These are phyloP conservation scores for Aspergillus sojae DNA, from an alignment of 2,329 filamentous ascomycete species.

Conservation along the genomic window DNA sequence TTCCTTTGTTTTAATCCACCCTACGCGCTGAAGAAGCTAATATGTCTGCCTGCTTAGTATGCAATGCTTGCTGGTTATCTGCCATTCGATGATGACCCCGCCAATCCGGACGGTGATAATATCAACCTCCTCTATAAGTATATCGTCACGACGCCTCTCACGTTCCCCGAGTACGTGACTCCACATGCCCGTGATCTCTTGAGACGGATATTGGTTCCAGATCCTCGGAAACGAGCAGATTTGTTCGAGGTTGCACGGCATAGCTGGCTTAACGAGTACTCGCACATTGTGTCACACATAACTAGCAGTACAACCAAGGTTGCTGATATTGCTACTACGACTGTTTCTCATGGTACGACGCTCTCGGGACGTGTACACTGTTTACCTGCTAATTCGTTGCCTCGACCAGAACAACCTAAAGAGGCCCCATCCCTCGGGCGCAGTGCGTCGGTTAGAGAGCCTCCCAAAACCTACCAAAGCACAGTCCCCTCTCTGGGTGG, in stretches of 20 bases:
- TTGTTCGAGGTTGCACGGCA: conserved; percentile 96
- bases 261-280: conserved; percentile 96
- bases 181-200: conserved; percentile 92
- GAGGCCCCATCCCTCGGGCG: conserved; percentile 70
- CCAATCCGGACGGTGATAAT: conserved; percentile 97
- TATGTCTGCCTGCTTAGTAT: conserved; percentile 64
- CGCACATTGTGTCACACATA: conserved; percentile 95
- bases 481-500: conserved; percentile 56
- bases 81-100: conserved; percentile 96
- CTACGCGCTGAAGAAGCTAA: conserved; percentile 1
- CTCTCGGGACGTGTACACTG: not conserved
- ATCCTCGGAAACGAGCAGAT: conserved; percentile 91
- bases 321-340: conserved; percentile 80
- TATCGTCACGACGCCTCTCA: conserved; percentile 94
- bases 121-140: conserved; percentile 99
- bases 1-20: not conserved
- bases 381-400: conserved; percentile 9
- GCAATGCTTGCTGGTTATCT: conserved; percentile 98
- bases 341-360: conserved; percentile 61
- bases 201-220: conserved; percentile 89
- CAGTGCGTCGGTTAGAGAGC: conserved; percentile 89
- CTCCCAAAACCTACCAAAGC: conserved; percentile 66
- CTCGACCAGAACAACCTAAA: conserved; percentile 47
- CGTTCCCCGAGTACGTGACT: conserved; percentile 98
- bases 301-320: conserved; percentile 91